Base-by-base conservation (phyloP, 1,284 basidiomycete species). In the Cryptococcus sp. region DNA sequence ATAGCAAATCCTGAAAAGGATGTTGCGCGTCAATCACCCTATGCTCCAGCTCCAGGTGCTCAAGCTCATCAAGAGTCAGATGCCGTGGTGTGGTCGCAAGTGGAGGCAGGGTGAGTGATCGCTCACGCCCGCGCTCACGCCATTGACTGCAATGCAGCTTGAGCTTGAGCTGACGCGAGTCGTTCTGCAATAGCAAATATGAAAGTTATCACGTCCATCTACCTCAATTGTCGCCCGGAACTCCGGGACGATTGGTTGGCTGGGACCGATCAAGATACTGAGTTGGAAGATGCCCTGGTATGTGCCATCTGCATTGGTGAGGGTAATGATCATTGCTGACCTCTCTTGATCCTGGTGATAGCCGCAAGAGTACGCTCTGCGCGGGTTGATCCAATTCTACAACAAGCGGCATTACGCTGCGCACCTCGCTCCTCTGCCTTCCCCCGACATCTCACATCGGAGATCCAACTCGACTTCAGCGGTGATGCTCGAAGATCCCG, bases 191-290 rank as follows among this genome's bases (percentile, higher is more conserved):
- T 70, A 95, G 92, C 90, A 23, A 99, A 99, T 76, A 99, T 99
- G 96, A 96, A 98, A 79, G 91, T 98, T 61, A 99, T 99, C 73
- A 99, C 96, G 4, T 88, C 92, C 31, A 98, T 99, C 66, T 99
- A 99, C 77, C 83, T 99, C 60, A 96, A 97, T 72, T 98, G 94
- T 75, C 84, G 95, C 54, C 95, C 96, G 11, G 93, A 97, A 72
- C 83, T 99, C 53, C 85, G 95, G 41, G 96, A 99, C 77, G 96
- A 99, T 74, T 99, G 96, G 96, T 82, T 99, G 41, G 90, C 92
- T 15, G 92, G 93, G 1, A 88, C 87, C 19, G 96, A 99, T 73
- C 87, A 92, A 6, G 95, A 99, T 69, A 90, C 91, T 63, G 90
- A 91, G 56, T 83, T 88, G 31, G 95, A 84, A 49, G 83, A 83